Evolutionary conservation across 192 early-diverging fungal genomes (phyloP).

Genomic region (Phlyctochytrium planicorne): DNA sequence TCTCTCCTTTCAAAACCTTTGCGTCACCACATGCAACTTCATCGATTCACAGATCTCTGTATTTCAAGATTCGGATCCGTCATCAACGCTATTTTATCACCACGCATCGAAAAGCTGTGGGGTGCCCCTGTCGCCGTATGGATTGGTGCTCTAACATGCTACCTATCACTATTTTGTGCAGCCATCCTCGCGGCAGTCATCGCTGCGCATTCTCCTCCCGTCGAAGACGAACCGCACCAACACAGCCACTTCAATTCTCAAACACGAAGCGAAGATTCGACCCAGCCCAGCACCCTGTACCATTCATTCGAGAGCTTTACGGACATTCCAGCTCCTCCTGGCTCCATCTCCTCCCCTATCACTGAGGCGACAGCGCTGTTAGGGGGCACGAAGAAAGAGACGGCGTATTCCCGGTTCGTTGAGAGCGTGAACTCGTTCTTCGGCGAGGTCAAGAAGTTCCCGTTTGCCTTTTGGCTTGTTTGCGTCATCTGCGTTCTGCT

Average conservation of each 20-base stretch:
- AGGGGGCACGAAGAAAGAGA: background rate
- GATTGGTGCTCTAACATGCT: slow-evolving; percentile 46
- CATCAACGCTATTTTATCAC: slow-evolving; percentile 51
- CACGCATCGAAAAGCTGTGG: slow-evolving; percentile 36
- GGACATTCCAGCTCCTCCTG: background rate
- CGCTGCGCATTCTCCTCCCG: slow-evolving; percentile 21
- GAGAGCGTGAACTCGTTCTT: slow-evolving; percentile 6
- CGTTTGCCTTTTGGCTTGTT: slow-evolving; percentile 50
- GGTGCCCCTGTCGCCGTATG: slow-evolving; percentile 38
- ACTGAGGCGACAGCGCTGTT: slow-evolving; percentile 13
- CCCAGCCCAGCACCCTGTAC: background rate
- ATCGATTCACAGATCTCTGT: slow-evolving; percentile 40
- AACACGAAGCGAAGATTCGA: background rate
- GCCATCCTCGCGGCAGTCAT: slow-evolving; percentile 37
- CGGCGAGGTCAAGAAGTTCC: slow-evolving; percentile 27
- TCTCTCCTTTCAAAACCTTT: slow-evolving; percentile 1
- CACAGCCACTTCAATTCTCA: background rate
- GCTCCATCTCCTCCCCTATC: background rate
- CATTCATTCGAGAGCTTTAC: background rate
- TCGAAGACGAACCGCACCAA: slow-evolving; percentile 12
- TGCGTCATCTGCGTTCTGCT: slow-evolving; percentile 54
- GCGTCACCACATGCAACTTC: background rate
- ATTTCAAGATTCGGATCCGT: slow-evolving; percentile 55
- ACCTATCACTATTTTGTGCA: slow-evolving; percentile 42
- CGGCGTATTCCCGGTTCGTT: too few species aligned